phyloP scores from a whole-genome alignment of 2,329 filamentous ascomycete genomes.

The Ophiobolus disseminans region DNA sequence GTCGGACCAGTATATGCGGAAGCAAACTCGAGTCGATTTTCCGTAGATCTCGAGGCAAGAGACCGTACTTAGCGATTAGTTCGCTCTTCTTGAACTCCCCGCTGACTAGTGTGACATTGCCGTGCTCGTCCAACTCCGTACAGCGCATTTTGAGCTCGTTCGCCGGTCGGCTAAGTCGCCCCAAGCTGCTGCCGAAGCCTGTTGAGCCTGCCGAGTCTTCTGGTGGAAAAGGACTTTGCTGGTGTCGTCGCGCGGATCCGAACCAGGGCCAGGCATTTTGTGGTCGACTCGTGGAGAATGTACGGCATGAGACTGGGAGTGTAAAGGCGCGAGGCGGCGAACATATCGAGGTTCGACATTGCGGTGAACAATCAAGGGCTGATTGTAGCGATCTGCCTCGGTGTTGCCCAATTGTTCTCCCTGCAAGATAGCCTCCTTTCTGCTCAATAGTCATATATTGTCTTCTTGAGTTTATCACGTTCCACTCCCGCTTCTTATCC shows the following conservation, averaged over 20 bases:
- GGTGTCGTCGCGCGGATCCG: conserved; percentile 36
- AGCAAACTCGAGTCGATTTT: conserved; percentile 98
- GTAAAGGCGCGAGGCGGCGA: neutral
- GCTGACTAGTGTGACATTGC: conserved; percentile 89
- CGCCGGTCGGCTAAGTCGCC: conserved; percentile 77
- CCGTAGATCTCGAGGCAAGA: conserved; percentile 90
- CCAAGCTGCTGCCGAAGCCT: conserved; percentile 57
- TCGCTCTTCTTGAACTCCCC: conserved; percentile 98
- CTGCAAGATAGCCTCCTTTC: neutral
- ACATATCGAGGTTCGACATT: neutral
- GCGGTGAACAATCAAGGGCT: conserved; percentile 5
- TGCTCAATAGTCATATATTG: neutral
- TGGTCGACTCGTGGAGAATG: conserved; percentile 16
- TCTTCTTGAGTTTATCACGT: conserved; percentile 6
- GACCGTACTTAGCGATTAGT: conserved; percentile 94
- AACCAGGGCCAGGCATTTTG: conserved; percentile 35
- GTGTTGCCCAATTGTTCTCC: conserved; percentile 12
- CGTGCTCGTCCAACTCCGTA: conserved; percentile 92
- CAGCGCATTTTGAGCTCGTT: conserved; percentile 88
- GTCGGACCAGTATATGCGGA: conserved; percentile 92
- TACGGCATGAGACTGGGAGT: neutral
- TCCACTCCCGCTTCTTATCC: conserved; percentile 4
- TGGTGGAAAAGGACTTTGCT: conserved; percentile 56
- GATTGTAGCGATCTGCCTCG: conserved; percentile 4
- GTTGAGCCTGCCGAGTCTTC: conserved; percentile 58